Evolutionary conservation across 116 monocot genomes (phyloP), one percentile per base, ranked within the genome.

Genomic region (Zostera marina): DNA sequence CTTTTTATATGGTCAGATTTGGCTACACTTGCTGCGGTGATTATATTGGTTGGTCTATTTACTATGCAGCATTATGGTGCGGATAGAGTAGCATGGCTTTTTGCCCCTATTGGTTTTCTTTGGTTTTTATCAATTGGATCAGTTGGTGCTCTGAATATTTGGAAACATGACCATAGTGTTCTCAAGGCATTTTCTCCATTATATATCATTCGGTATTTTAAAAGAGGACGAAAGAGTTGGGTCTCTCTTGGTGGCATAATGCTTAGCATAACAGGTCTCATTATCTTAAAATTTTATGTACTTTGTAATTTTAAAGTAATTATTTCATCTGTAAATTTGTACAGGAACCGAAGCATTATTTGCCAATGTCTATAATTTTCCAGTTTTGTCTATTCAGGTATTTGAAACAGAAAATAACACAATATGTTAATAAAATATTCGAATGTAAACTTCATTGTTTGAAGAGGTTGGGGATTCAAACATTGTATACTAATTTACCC

Each of bases 311-410:
- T 59, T 42, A 43, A 43, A 9, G 14, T 11, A 43, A 59, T 0
- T 25, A 11, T 56, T 32, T 14, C 64, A 14, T 22, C 1, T 55
- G 44, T 17, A 21, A 0, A 20, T 10, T 26, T 39, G 12, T 55
- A 26, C 40, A 77, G 76, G 76, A 11, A 53, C 60, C 11, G 76
- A 77, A 61, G 72, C 76, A 22, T 25, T 77, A 16, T 77, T 77
- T 56, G 67, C 72, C 7, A 72, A 72, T 42, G 8, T 77, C 6
- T 71, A 63, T 13, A 67, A 77, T 22, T 77, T 72, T 60, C 78
- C 53, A 60, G 78, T 61, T 64, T 15, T 52, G 22, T 69, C 61
- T 53, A 81, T 86, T 62, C 85, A 86, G 80, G 85, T 78, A 58
- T 32, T 32, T 32, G 32, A 32, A 32, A 32, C 5, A 5, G 32